These are phyloP conservation scores for Rhizopus sp. DNA, from an alignment of 371 early-diverging fungal genomes.

Conservation along the genomic window DNA sequence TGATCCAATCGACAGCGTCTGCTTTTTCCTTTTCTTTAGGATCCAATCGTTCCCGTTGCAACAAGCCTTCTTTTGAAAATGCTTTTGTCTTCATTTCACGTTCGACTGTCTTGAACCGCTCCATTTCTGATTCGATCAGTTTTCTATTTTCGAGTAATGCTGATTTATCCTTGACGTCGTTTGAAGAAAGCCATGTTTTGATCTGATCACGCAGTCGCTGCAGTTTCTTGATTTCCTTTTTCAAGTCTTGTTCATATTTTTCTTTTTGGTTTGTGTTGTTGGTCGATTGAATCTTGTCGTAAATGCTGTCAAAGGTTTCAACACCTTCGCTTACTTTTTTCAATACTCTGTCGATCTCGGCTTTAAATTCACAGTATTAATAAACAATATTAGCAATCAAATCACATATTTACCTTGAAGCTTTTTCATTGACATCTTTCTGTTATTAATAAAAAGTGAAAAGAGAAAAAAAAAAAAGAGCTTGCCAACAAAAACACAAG, in stretches of 20 bases:
- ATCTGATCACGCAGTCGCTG: slow-evolving; percentile 96
- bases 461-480: not conserved
- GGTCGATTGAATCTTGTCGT: slow-evolving; percentile 86
- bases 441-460: not conserved
- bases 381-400: not conserved
- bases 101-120: slow-evolving; percentile 95
- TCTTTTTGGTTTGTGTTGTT: slow-evolving; percentile 89
- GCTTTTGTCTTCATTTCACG: slow-evolving; percentile 99
- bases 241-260: slow-evolving; percentile 93
- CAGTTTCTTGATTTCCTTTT: slow-evolving; percentile 98
- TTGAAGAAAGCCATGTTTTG: slow-evolving; percentile 90
- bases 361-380: slow-evolving; percentile 4
- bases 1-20: slow-evolving; percentile 85
- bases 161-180: slow-evolving; percentile 96
- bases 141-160: slow-evolving; percentile 87
- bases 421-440: slow-evolving; percentile 28
- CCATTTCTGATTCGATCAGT: slow-evolving; percentile 98
- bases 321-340: slow-evolving; percentile 97
- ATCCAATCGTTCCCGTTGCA: slow-evolving; percentile 81
- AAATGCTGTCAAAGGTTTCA: slow-evolving; percentile 88
- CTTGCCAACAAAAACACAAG: not conserved
- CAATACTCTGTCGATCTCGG: slow-evolving; percentile 76
- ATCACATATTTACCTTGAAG: slow-evolving; percentile 17
- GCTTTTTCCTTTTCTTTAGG: slow-evolving; percentile 91
- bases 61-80: slow-evolving; percentile 95